Base-by-base conservation (phyloP, 2,329 filamentous ascomycete genomes). In the Ophidiomyces ophidiicola region DNA sequence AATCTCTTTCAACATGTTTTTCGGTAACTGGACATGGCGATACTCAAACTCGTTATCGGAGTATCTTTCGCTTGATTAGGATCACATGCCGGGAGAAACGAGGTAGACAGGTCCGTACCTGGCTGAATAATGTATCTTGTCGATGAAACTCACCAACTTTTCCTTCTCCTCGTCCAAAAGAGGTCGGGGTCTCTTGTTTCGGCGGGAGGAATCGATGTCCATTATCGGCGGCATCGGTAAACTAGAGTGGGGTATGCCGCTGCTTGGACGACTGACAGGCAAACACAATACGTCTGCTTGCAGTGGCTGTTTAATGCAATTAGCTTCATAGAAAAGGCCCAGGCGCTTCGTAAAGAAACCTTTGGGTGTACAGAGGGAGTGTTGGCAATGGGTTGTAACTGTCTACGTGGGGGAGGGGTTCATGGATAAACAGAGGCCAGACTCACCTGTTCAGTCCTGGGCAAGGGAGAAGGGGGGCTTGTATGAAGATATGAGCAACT, bases 1-100 rank as follows among this genome's bases (percentile, higher is more conserved):
- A 51, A 98, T 96, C 28, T 76, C 82, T 66, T 96, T 96, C 48
- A 98, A 78, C 90, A 98, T 98, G 51, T 85, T 80, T 67, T 98
- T 98, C 30, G 90, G 90, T 20, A 98, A 76, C 63, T 94, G 87
- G 43, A 98, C 90, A 63, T 98, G 90, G 48, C 90, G 83, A 66
- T 98, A 98, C 66, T 98, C 90, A 63, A 79, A 94, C 62, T 90
- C 76, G 63, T 76, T 79, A 56, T 98, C 90, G 19, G 80, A 87
- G 61, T 98, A 98, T 61, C 90, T 96, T 26, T 31, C 10, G 48
- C 50, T 46, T 29, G 15, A n/a, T 15, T 25, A 43, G 15, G 25
- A 21, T 12, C 21, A 20, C 4, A 8, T 11, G n/a, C 30, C 12
- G 3, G n/a, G 20, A 4, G 21, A 12, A 14, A 4, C 23, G 12